Evolutionary conservation across 306 rosid genomes (phyloP), one percentile per base, ranked within the genome.

Genomic region (Begonia masoniana): DNA sequence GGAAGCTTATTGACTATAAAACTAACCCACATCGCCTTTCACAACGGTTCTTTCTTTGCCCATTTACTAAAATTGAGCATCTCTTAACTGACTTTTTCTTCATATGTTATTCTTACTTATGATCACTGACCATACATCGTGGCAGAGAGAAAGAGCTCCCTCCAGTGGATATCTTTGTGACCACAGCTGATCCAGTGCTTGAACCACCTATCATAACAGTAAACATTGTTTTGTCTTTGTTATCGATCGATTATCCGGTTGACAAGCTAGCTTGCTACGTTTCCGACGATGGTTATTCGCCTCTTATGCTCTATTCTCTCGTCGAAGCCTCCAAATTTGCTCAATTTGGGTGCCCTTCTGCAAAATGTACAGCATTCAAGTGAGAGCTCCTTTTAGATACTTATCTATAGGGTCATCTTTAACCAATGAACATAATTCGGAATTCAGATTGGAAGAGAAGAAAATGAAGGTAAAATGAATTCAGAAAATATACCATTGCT

Each of bases 251-350:
- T 39, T 84, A 84, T 21, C 94, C 88, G n/a, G 11, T 72, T 42
- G 19, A 73, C 24, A 84, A 84, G 63, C 74, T 84, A 35, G 85
- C 88, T 43, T 84, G 88, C 76, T 84, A 84, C 50, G 83, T 84
- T 10, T 80, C 88, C 0, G 94, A 84, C 41, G 94, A 84, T 68
- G 94, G 63, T 0, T 80, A 82, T 36, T 80, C 94, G 10, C 77
- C 83, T 36, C 50, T 71, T 5, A 73, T 69, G 43, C 76, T 75
- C 43, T 76, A 75, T 5, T 79, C 94, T 23, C 94, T 84, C 55
- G 49, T 57, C 0, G 62, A 80, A 68, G 76, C 94, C n/a, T 73
- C 69, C 6, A 19, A 73, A 13, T 84, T 80, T 64, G 85, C 94
- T 1, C 56, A 58, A 62, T 66, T 51, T 84, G 88, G 94, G 58